These are phyloP conservation scores for Phoenix roebelenii DNA, from an alignment of 176 grass and related monocot species.

Conservation along the genomic window DNA sequence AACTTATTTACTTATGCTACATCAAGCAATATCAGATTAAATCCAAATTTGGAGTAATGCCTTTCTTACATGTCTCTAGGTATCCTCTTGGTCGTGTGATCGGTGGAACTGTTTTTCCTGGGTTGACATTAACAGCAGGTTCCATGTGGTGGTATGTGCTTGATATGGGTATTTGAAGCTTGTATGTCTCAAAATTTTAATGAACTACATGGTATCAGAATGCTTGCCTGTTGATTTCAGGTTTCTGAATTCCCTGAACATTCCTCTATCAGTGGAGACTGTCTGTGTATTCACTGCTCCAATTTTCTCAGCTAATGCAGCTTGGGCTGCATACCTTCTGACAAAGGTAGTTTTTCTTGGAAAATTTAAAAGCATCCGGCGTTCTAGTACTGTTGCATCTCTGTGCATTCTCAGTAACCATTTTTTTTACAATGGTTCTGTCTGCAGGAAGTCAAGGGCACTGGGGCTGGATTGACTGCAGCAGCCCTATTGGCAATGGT, in stretches of 20 bases:
- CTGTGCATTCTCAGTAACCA: background rate
- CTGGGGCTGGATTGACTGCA: slow-evolving; percentile 93
- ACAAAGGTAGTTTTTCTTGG: slow-evolving; percentile 54
- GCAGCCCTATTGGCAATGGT: slow-evolving; percentile 89
- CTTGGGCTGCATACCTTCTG: slow-evolving; percentile 94
- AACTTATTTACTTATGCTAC: slow-evolving; percentile 1
- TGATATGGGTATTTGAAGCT: background rate
- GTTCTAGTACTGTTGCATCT: too few species aligned
- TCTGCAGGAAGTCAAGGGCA: slow-evolving; percentile 84
- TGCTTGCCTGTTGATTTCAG: slow-evolving; percentile 29
- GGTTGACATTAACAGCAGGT: slow-evolving; percentile 93
- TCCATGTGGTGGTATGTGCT: slow-evolving; percentile 74
- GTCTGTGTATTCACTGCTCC: slow-evolving; percentile 99
- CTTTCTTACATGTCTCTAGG: slow-evolving; percentile 31
- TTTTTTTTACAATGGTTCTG: too few species aligned
- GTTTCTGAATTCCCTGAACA: slow-evolving; percentile 83
- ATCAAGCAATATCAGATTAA: background rate
- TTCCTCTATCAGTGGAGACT: slow-evolving; percentile 91
- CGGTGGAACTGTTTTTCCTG: slow-evolving; percentile 90
- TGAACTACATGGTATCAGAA: too few species aligned
- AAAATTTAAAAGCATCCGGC: background rate
- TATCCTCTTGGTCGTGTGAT: slow-evolving; percentile 99
- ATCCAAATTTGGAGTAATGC: background rate
- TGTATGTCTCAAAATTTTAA: too few species aligned
- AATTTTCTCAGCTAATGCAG: slow-evolving; percentile 87